Evolutionary conservation across 1,139 yeast genomes (phyloP), one percentile per base, ranked within the genome.

Genomic region (Debaryomycetaceae sp.): DNA sequence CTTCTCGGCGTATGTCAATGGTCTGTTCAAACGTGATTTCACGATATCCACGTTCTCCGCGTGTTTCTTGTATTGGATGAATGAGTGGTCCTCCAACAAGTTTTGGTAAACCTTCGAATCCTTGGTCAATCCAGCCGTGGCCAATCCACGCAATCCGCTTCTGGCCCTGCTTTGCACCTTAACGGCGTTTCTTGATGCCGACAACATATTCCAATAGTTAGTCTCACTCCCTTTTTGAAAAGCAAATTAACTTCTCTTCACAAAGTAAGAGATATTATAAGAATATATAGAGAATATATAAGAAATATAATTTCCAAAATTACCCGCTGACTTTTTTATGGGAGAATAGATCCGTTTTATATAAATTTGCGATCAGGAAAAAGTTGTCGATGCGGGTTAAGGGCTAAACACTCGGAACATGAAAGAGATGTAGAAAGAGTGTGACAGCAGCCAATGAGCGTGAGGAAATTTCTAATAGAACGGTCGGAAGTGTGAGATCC

Each of bases 1-100:
- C 78, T 92, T 92, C 76, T 92, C 98, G 56, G 98, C 98, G 66
- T 89, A 91, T 49, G 98, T 92, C 65, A 92, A 79, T 38, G 98
- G 98, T 69, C 97, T 86, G 64, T 80, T 79, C 58, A 91, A 79
- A 74, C 97, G 84, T 55, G 79, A 73, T 72, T 84, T 83, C 60
- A 92, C 97, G 58, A 88, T 85, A 56, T 86, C 78, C 54, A 91
- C 83, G 61, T 85, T 88, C 71, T 88, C 96, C 54, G 84, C 66
- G 55, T 85, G 81, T 60, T 83, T 76, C 70, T 84, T 85, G 75
- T 85, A 85, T 61, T 83, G 79, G 56, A 85, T 72, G 77, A 81
- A 89, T 44, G 92, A 86, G 67, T 79, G 81, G 59, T 80, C 74
- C 75, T 92, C 98, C 77, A 89, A 79, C 73, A 85, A 78, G 78